Base-by-base conservation (phyloP, 371 early-diverging fungal genomes). In the Saksenaea vasiformis region DNA sequence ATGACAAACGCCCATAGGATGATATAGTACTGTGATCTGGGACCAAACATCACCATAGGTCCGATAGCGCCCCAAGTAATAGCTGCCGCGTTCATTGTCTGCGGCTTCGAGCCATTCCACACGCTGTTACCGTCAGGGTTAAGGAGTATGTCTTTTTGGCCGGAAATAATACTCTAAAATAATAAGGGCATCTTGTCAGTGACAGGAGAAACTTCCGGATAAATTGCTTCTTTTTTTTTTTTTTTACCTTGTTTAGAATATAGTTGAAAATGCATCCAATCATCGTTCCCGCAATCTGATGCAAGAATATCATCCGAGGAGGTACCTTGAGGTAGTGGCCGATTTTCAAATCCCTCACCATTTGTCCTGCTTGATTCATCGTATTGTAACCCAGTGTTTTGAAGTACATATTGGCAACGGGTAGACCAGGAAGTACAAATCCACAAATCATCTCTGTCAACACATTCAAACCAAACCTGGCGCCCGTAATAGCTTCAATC, bases 311-410 rank as follows among this genome's bases (percentile, higher is more conserved):
- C 31, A 75, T 54, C 14, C 87, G 77, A 2, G 90, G 90, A n/a
- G 90, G 90, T 0, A 90, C 84, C 73, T 91, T 91, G 76, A 91
- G 85, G 68, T 91, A 91, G 41, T 89, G 86, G 14, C 90, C 91
- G 37, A 90, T 77, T 59, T 90, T 90, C 44, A 88, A 80, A 69
- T 89, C 89, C 10, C 62, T 60, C 0, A 81, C 80, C 70, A 85
- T 76, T 14, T 64, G n/a, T 31, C 84, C 76, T 2, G 86, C 83
- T 71, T 87, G 85, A 11, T 57, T 66, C 67, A 87, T 62, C 2
- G 87, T 82, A 53, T 80, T 83, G 61, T 76, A 79, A 7, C 90
- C 87, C 22, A 83, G 58, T 1, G 72, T 77, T 66, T 78, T 79
- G 63, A 83, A 82, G 44, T 77, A 79, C 76, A 79, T 76, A 71